Evolutionary conservation across 257 asterid genomes (phyloP).

Genomic region (Solanum paucissectum): DNA sequence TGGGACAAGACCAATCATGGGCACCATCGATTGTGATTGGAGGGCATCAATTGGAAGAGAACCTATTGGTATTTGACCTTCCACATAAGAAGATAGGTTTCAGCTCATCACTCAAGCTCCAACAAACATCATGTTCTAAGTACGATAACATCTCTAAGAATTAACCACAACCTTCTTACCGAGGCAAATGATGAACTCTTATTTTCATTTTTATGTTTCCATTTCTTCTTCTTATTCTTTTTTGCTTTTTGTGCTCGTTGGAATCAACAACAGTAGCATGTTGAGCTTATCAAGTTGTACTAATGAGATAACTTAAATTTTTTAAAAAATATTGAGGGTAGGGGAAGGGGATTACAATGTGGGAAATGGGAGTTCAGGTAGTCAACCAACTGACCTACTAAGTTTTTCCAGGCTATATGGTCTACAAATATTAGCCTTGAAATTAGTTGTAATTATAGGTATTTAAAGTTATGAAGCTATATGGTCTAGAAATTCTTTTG

Average conservation of each 20-base stretch:
- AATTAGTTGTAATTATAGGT: too few species aligned
- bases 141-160: conserved; percentile 3
- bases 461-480: too few species aligned
- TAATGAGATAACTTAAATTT: neutral
- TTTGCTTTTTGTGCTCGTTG: neutral
- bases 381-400: too few species aligned
- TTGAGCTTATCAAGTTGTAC: neutral
- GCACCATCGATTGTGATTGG: conserved; percentile 10
- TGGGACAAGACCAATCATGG: neutral
- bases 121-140: neutral
- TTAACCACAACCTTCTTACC: neutral
- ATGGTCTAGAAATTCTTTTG: too few species aligned
- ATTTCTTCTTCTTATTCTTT: neutral
- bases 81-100: neutral
- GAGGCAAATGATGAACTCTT: neutral
- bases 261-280: neutral
- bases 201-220: neutral
- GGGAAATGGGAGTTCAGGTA: too few species aligned
- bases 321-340: too few species aligned
- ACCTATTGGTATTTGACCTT: conserved; percentile 2
- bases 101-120: neutral
- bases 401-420: too few species aligned
- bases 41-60: conserved; percentile 6
- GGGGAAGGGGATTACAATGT: too few species aligned
- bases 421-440: too few species aligned